Conservation (phyloP, 1,139 yeast species). For the Saccharomyces pastorianus region DNA sequence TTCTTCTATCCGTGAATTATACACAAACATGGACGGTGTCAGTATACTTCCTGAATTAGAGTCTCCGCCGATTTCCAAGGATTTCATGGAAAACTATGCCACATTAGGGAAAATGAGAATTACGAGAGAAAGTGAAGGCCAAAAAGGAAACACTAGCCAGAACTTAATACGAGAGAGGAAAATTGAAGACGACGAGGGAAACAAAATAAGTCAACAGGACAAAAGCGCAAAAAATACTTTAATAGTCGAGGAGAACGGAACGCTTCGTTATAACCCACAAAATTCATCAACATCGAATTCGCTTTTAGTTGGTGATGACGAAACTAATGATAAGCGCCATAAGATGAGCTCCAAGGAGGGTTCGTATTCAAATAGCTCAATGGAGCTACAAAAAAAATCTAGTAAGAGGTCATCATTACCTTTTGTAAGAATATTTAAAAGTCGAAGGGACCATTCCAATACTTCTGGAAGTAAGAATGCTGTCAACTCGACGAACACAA, state of each 20-base stretch:
- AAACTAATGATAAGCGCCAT: neutral
- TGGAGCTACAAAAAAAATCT: slow-evolving; percentile 2
- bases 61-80: slow-evolving; percentile 29
- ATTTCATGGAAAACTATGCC: slow-evolving; percentile 19
- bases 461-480: slow-evolving; percentile 3
- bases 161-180: neutral
- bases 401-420: slow-evolving; percentile 12
- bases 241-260: neutral
- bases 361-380: slow-evolving; percentile 6
- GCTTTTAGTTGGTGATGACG: neutral
- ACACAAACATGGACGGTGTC: slow-evolving; percentile 18
- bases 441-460: slow-evolving; percentile 8
- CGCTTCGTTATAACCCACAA: neutral
- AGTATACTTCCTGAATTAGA: slow-evolving; percentile 21
- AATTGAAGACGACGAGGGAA: neutral
- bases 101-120: slow-evolving; percentile 7
- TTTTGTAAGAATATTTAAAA: slow-evolving; percentile 18
- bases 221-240: neutral
- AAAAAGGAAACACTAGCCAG: neutral
- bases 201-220: neutral
- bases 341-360: slow-evolving; percentile 4
- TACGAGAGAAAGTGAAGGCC: slow-evolving; percentile 7
- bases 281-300: neutral
- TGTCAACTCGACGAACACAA: neutral
- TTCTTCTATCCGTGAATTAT: slow-evolving; percentile 15